Conservation (phyloP, 1,284 basidiomycete genomes). For the Schizophyllum amplum region DNA sequence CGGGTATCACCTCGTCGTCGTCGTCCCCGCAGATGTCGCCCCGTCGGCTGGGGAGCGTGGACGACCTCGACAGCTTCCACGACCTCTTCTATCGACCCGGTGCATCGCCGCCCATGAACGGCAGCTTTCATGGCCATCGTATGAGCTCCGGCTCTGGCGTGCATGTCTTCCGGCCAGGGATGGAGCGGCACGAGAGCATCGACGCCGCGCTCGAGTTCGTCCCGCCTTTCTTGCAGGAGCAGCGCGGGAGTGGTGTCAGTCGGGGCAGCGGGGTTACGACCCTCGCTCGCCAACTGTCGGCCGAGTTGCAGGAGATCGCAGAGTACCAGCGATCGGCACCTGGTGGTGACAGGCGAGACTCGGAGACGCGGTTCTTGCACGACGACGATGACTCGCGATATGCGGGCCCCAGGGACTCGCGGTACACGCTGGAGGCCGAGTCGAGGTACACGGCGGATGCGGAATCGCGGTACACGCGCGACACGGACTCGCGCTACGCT, state of each 20-base stretch:
- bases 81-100: conserved; percentile 59
- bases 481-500: not conserved
- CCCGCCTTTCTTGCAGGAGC: conserved; percentile 2
- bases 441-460: not conserved
- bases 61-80: conserved; percentile 61
- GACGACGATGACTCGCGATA: not conserved
- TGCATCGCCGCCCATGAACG: not conserved
- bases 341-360: conserved; percentile 18
- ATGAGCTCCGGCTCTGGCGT: not conserved
- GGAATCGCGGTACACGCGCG: not conserved
- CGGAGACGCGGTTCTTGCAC: conserved; percentile 16
- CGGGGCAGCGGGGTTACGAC: conserved; percentile 49
- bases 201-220: conserved; percentile 5
- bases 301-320: conserved; percentile 40
- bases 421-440: not conserved
- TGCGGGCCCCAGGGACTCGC: not conserved
- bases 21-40: conserved; percentile 35
- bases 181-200: not conserved
- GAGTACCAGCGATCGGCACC: conserved; percentile 19
- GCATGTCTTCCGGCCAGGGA: conserved; percentile 1
- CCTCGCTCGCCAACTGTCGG: conserved; percentile 54
- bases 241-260: conserved; percentile 13
- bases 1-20: conserved; percentile 21
- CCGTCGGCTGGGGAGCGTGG: conserved; percentile 42
- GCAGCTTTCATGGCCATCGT: not conserved